Percentiles rank a stretch among this genome's conserved stretches.
Evolutionary conservation across 805 yeast genomes (phyloP).

Genomic region (Pichia occidentalis): DNA sequence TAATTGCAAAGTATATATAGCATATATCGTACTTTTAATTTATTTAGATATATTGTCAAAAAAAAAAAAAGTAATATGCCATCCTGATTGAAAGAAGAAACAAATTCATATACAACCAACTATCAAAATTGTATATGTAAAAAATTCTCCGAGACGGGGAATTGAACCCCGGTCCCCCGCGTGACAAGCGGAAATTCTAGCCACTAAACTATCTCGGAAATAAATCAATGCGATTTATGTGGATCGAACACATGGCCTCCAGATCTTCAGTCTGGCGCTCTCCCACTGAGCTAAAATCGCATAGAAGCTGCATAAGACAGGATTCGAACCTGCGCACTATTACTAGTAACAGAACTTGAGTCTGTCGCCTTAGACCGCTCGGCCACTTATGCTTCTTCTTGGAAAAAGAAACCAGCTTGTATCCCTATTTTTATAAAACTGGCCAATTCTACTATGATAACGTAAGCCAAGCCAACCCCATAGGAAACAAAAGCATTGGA

Average conservation of each 20-base stretch:
- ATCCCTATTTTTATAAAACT: too few species aligned
- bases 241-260: slow-evolving; percentile 22
- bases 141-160: slow-evolving; percentile 36
- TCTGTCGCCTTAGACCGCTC: slow-evolving; percentile 20
- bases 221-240: slow-evolving; percentile 18
- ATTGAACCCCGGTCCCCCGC: slow-evolving; percentile 39
- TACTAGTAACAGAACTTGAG: slow-evolving; percentile 19
- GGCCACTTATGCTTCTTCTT: slow-evolving; percentile 14
- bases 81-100: too few species aligned
- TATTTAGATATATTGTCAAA: too few species aligned
- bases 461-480: too few species aligned
- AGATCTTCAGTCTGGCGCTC: slow-evolving; percentile 22
- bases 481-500: too few species aligned
- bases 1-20: too few species aligned
- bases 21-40: too few species aligned
- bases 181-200: slow-evolving; percentile 38
- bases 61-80: too few species aligned
- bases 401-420: too few species aligned
- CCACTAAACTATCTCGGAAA: slow-evolving; percentile 38
- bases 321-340: slow-evolving; percentile 19
- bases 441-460: too few species aligned
- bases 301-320: slow-evolving; percentile 13
- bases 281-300: slow-evolving; percentile 20
- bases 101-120: too few species aligned
- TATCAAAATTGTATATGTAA: too few species aligned